Evolutionary conservation across 768 basidiomycete species (phyloP).

Genomic region (Mycena indigotica): DNA sequence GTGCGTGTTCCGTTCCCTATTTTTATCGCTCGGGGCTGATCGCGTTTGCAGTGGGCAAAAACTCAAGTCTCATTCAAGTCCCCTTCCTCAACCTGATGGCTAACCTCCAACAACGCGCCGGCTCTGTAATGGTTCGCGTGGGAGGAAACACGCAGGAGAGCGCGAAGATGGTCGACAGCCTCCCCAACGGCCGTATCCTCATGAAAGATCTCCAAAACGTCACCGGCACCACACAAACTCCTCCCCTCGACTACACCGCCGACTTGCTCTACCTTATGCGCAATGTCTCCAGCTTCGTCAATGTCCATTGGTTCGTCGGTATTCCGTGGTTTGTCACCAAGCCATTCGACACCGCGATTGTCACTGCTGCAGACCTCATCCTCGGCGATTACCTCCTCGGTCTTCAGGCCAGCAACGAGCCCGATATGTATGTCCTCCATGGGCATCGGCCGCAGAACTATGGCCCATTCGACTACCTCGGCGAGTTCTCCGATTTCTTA

Average conservation of each 20-base stretch:
- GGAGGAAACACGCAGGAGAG: constrained; percentile 83
- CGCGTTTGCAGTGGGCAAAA: constrained; percentile 49
- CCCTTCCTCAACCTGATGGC: constrained; percentile 78
- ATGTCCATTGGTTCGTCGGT: constrained; percentile 51
- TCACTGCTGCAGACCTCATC: neutral
- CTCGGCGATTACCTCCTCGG: constrained; percentile 9
- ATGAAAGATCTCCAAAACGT: constrained; percentile 20
- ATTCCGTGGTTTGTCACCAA: constrained; percentile 5
- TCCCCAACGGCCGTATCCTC: constrained; percentile 39
- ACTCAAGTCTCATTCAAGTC: constrained; percentile 53
- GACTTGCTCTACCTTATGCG: constrained; percentile 53
- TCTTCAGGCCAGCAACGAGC: constrained; percentile 8
- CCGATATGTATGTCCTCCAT: constrained; percentile 6
- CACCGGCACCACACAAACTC: constrained; percentile 43
- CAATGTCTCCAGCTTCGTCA: constrained; percentile 45
- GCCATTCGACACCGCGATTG: constrained; percentile 1
- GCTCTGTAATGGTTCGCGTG: constrained; percentile 62
- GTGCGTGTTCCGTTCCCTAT: constrained; percentile 48
- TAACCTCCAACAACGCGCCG: constrained; percentile 66
- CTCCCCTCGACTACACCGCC: constrained; percentile 47
- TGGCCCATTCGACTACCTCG: constrained; percentile 35
- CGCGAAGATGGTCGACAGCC: constrained; percentile 46
- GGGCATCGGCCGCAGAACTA: constrained; percentile 7
- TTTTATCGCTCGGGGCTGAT: too few relatives aligned
- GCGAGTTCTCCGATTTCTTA: constrained; percentile 44